Base-by-base conservation (phyloP, 805 yeast species). In the Saturnispora sekii region DNA sequence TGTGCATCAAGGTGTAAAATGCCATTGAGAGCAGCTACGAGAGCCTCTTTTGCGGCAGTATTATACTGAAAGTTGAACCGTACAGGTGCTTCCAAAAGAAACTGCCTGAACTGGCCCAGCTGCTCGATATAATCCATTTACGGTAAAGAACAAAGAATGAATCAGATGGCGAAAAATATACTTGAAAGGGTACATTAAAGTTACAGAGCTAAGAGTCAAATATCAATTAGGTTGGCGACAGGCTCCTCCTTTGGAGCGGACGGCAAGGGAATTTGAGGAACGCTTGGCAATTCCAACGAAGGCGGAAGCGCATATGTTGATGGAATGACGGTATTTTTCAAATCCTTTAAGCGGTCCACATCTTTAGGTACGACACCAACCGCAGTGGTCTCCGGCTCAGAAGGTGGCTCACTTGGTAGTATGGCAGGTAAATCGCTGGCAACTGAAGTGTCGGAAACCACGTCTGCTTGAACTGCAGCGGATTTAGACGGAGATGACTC, bases 211-310 rank as follows among this genome's bases (percentile, higher is more conserved):
- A 18, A 32, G 21, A 28, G 2, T 30, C 36, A 48, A 18, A 48
- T 43, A 17, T 48, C 51, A 15, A 48, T 48, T 14, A 48, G 44
- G 16, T 48, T 48, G 3, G 43, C 49, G 10, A 48, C 40, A 12
- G 38, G 42, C 11, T 47, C 47, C 26, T 43, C 51, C 18, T 45
- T 39, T 1, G 40, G 33, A 10, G 39, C 34, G 31, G 47, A 40
- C 8, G 45, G 45, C 3, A 43, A 15, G 7, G 35, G 35, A 8
- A 29, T 41, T 14, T 14, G 14, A 7, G 45, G 45, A 2, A 36
- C 45, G 10, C 26, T 16, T 5, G 45, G 45, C 12, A 43, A 30
- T 12, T 35, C 41, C 5, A 43, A 14, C 5, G 37, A 31, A 4
- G 45, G 45, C 12, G 45, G 45, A 8, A 43, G 26, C 11, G 45